Evolutionary conservation across 1,139 yeast species (phyloP), one percentile per base, ranked within the genome.

Genomic region (Zygosaccharomyces sapae): DNA sequence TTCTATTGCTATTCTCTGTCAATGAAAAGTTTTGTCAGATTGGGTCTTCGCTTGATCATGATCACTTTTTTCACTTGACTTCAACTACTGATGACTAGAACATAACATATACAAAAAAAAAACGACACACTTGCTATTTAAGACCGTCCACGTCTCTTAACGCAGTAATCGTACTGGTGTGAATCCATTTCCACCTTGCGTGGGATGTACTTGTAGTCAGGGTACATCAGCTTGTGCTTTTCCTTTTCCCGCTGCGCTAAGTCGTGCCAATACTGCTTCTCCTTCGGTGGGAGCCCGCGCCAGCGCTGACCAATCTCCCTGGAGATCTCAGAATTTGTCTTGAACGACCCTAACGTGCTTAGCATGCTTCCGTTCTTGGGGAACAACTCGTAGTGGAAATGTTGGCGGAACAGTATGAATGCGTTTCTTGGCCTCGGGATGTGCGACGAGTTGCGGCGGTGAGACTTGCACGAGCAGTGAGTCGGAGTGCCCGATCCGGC

Each of bases 231-330:
- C 45, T 87, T 85, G 63, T 87, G 96, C 55, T 80, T 76, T 55
- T 80, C 79, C 71, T 87, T 87, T 63, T 87, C 96, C 61, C 84
- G 89, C 62, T 85, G 90, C 19, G 95, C 95, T 53, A 85, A 73
- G 53, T 77, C 80, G 59, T 81, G 82, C 96, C 96, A 87, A 61
- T 83, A 81, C 41, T 82, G 85, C 68, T 85, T 84, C 54, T 86
- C 94, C 25, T 75, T 77, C 7, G 76, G 72, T 0, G 81, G 66
- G 36, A 87, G 71, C 33, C 80, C 77, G 63, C 94, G 76, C 96
- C 96, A 87, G 62, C 92, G 80, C 65, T 84, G 80, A 34, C 95
- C 90, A 50, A 82, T 72, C 59, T 82, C 85, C 55, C 83, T 75
- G 1, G 87, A 81, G 36, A 86, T 92, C 63, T 86, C 94, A 1